These are phyloP conservation scores for Cicer arietinum DNA, from an alignment of 306 rosid genomes.

Conservation along the genomic window DNA sequence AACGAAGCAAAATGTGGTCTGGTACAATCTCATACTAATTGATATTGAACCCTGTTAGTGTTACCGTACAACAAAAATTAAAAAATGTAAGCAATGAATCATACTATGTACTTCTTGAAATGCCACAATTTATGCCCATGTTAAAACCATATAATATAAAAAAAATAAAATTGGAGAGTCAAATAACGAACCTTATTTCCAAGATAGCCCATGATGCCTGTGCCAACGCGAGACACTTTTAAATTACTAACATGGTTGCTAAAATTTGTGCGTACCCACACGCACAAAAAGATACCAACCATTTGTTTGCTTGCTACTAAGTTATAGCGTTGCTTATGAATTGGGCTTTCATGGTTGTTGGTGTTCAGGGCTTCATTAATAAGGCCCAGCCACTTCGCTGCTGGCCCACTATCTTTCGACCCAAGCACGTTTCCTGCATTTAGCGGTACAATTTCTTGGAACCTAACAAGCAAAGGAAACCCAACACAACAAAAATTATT, in stretches of 20 bases:
- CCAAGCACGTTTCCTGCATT: conserved; percentile 91
- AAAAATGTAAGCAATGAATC: conserved; percentile 8
- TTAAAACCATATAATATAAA: neutral
- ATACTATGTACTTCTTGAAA: neutral
- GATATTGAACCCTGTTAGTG: conserved; percentile 79
- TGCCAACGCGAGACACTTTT: conserved; percentile 78
- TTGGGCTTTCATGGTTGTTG: neutral
- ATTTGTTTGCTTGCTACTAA: conserved; percentile 86
- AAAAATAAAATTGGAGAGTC: too few relatives aligned
- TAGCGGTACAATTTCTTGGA: conserved; percentile 92
- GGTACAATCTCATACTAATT: conserved; percentile 76
- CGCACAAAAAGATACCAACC: conserved; percentile 90
- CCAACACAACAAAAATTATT: neutral
- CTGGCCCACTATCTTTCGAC: conserved; percentile 79
- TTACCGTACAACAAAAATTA: neutral
- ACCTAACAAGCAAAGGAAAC: conserved; percentile 49
- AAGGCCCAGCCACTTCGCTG: conserved; percentile 73
- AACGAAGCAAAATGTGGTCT: conserved; percentile 78
- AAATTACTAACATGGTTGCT: conserved; percentile 51
- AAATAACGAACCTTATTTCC: conserved; percentile 78
- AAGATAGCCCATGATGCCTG: conserved; percentile 93
- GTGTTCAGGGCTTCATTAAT: conserved; percentile 65
- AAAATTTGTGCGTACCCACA: conserved; percentile 71
- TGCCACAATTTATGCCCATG: neutral
- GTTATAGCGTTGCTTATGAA: conserved; percentile 44